These are phyloP conservation scores for Suhomyces xylopsoci DNA, from an alignment of 805 yeast species.

Conservation along the genomic window DNA sequence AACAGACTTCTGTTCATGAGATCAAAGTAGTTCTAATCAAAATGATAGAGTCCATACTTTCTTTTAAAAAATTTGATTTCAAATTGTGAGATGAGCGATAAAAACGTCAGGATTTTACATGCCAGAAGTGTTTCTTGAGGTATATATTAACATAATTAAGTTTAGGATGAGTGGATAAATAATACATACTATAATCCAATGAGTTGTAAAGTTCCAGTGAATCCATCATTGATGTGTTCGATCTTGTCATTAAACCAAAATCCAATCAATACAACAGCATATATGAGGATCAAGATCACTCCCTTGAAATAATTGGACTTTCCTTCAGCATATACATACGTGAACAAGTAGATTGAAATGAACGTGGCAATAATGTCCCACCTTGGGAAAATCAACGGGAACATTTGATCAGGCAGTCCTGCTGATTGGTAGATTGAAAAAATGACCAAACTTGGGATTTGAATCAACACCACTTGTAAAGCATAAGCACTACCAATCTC, in stretches of 20 bases:
- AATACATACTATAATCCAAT: background rate
- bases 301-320: slow-evolving; percentile 96
- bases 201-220: slow-evolving; percentile 4
- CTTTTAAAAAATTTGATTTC: too few species aligned
- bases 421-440: slow-evolving; percentile 55
- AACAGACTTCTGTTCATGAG: too few species aligned
- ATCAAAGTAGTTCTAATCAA: too few species aligned
- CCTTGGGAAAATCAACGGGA: slow-evolving; percentile 85
- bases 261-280: slow-evolving; percentile 72
- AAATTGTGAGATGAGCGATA: too few species aligned
- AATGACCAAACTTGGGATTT: slow-evolving; percentile 85
- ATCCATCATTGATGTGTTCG: slow-evolving; percentile 27
- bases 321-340: slow-evolving; percentile 95
- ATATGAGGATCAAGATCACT: slow-evolving; percentile 75
- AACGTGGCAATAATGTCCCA: slow-evolving; percentile 92
- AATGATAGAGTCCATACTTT: too few species aligned
- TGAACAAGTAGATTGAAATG: slow-evolving; percentile 82
- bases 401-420: slow-evolving; percentile 47
- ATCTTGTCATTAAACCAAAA: slow-evolving; percentile 61
- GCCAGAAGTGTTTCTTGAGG: background rate
- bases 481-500: slow-evolving; percentile 98
- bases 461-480: slow-evolving; percentile 88
- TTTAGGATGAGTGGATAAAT: background rate
- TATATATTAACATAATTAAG: background rate
- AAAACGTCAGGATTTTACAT: too few species aligned